A percentile compares a stretch with the other conserved stretches of the same genome.
Conservation (phyloP, 257 asterid genomes). For the Marsdenia floribunda region DNA sequence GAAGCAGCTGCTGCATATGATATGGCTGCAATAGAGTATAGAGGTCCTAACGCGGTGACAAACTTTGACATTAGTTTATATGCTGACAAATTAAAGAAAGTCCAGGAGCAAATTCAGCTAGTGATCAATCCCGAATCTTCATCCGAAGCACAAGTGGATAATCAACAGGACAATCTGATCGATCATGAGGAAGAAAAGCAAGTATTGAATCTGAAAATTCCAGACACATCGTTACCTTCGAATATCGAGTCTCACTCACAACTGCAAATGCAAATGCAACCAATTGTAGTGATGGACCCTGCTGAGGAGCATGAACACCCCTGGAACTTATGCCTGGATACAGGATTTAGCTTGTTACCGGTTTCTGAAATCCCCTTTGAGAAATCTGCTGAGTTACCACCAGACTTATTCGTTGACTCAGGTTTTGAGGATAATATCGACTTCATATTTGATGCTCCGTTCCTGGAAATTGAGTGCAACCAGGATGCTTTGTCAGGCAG, state of each 20-base stretch:
- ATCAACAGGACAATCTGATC: conserved; percentile 12
- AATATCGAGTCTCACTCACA: background rate
- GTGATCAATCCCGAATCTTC: conserved; percentile 17
- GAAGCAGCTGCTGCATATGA: conserved; percentile 93
- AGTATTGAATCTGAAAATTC: conserved; percentile 15
- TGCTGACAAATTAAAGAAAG: conserved; percentile 38
- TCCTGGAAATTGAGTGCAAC: conserved; percentile 29
- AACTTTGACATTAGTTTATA: conserved; percentile 77
- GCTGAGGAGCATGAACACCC: conserved; percentile 48
- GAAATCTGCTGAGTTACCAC: conserved; percentile 35
- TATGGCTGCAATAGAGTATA: conserved; percentile 70
- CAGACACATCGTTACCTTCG: conserved; percentile 19
- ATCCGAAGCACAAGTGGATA: conserved; percentile 15
- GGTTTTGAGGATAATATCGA: conserved; percentile 58
- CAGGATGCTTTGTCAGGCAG: conserved; percentile 27
- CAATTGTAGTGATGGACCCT: conserved; percentile 34
- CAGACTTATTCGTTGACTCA: conserved; percentile 40
- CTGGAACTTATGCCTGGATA: conserved; percentile 59
- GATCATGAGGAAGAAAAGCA: conserved; percentile 20
- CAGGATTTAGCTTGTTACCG: conserved; percentile 33
- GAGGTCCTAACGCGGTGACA: conserved; percentile 79
- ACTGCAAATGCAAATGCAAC: conserved; percentile 9
- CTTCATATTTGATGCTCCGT: conserved; percentile 39
- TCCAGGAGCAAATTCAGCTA: conserved; percentile 12
- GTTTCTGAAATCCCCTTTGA: conserved; percentile 46